phyloP scores from a whole-genome alignment of 352 stramenopile genomes.

The Pythium rhizo-oryzae region DNA sequence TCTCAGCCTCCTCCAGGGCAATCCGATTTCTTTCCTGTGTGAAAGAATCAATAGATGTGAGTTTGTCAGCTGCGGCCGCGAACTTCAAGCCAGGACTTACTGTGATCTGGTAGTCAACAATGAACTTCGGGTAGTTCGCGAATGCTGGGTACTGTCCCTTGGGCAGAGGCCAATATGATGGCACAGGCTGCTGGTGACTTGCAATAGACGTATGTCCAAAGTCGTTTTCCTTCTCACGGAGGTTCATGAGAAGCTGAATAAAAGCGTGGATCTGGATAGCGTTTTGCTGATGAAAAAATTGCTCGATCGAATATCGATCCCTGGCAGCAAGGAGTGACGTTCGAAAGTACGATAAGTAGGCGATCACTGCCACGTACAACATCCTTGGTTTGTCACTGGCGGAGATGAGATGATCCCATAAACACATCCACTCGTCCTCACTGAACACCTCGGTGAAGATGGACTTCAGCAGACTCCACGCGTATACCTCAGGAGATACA shows the following conservation, averaged over 20 bases:
- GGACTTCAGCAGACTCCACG: conserved; percentile 86
- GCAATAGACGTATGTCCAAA: neutral
- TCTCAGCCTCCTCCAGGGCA: conserved; percentile 70
- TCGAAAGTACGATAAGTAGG: conserved; percentile 76
- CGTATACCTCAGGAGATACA: conserved; percentile 64
- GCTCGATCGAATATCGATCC: conserved; percentile 68
- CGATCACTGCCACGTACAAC: conserved; percentile 65
- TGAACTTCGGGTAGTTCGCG: conserved; percentile 71
- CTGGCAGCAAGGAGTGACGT: conserved; percentile 54
- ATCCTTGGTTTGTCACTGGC: conserved; percentile 64
- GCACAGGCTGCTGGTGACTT: neutral
- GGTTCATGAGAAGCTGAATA: conserved; percentile 65
- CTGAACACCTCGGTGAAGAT: conserved; percentile 90
- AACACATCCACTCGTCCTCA: conserved; percentile 84
- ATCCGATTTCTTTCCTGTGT: conserved; percentile 80
- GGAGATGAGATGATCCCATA: conserved; percentile 91
- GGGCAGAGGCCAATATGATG: conserved; percentile 58
- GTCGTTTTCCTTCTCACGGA: conserved; percentile 43
- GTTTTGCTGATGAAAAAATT: conserved; percentile 89
- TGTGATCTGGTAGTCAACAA: conserved; percentile 85
- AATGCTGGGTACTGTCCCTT: conserved; percentile 83
- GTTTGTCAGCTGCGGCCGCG: neutral
- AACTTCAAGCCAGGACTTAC: conserved; percentile 45
- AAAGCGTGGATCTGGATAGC: conserved; percentile 75
- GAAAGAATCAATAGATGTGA: conserved; percentile 15